These are phyloP conservation scores for Suillus bovinus DNA, from an alignment of 768 basidiomycete genomes.

Conservation along the genomic window DNA sequence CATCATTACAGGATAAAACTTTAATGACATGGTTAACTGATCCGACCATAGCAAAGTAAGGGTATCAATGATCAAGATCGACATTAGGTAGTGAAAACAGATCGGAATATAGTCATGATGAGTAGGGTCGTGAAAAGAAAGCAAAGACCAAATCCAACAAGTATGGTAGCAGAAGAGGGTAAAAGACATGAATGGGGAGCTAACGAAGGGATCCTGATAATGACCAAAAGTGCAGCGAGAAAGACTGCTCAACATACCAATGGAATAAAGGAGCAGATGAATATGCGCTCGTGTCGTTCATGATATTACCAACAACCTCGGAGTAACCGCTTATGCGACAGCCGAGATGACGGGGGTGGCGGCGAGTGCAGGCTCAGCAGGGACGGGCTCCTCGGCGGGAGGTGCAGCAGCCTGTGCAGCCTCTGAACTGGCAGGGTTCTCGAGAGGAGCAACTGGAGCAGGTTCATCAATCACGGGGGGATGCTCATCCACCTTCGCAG, in stretches of 20 bases:
- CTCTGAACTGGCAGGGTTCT: constrained; percentile 66
- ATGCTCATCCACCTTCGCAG: constrained; percentile 86
- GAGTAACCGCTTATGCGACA: constrained; percentile 58
- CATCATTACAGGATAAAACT: constrained; percentile 34
- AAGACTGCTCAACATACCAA: constrained; percentile 38
- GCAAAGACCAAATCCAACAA: constrained; percentile 61
- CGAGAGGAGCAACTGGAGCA: constrained; percentile 77
- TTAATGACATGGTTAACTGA: constrained; percentile 33
- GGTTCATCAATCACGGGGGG: constrained; percentile 89
- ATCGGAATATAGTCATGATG: constrained; percentile 62
- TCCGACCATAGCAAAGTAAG: constrained; percentile 32
- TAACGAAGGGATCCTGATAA: constrained; percentile 27
- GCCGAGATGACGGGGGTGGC: constrained; percentile 73
- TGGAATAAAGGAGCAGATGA: constrained; percentile 34
- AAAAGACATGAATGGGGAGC: constrained; percentile 37
- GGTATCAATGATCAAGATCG: constrained; percentile 64
- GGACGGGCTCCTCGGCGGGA: constrained; percentile 23
- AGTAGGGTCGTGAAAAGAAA: constrained; percentile 55
- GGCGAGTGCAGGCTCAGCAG: constrained; percentile 41
- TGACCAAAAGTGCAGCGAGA: constrained; percentile 39
- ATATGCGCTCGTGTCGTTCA: constrained; percentile 46
- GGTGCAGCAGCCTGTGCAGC: constrained; percentile 38
- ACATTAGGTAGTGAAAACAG: constrained; percentile 65
- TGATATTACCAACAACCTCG: constrained; percentile 29
- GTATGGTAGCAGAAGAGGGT: constrained; percentile 42